Percentiles rank a stretch among this genome's conserved stretches.
Evolutionary conservation across 495 filamentous ascomycete species (phyloP).

Genomic region (Xylaria bambusicola): DNA sequence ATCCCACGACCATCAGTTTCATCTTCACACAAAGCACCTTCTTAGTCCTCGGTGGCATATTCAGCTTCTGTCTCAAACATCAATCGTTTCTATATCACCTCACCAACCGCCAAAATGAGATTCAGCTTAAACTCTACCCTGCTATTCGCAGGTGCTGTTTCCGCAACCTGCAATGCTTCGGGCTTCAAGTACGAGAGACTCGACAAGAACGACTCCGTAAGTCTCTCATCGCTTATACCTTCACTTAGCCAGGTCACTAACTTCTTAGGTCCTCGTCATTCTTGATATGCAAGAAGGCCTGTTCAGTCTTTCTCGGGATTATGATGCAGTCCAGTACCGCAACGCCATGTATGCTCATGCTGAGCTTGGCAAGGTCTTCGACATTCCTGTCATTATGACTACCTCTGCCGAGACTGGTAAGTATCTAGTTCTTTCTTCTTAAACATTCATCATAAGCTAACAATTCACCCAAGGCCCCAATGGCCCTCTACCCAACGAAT

Average conservation of each 20-base stretch:
- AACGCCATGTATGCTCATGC: slow-evolving; percentile 72
- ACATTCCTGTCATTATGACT: slow-evolving; percentile 70
- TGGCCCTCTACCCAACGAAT: slow-evolving; percentile 70
- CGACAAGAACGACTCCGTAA: slow-evolving; percentile 59
- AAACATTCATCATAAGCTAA: background rate
- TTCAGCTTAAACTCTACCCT: slow-evolving; percentile 3
- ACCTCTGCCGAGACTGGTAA: slow-evolving; percentile 61
- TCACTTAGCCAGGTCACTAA: slow-evolving; percentile 20
- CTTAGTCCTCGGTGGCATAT: too few species aligned
- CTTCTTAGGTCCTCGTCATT: slow-evolving; percentile 59
- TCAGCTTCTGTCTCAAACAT: background rate
- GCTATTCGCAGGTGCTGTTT: background rate
- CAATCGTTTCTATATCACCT: background rate
- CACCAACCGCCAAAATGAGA: slow-evolving; percentile 18
- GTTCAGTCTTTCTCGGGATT: slow-evolving; percentile 66
- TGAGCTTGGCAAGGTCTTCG: slow-evolving; percentile 64
- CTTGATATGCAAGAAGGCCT: slow-evolving; percentile 76
- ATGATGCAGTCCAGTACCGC: slow-evolving; percentile 59
- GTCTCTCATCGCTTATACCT: slow-evolving; percentile 7
- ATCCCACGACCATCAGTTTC: background rate
- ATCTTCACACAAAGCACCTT: background rate
- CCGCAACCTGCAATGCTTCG: slow-evolving; percentile 1
- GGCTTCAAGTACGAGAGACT: slow-evolving; percentile 46
- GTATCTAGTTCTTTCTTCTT: background rate
- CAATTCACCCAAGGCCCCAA: slow-evolving; percentile 55